Conservation (phyloP, 148 eudicot species). For the Diospyros kaki region DNA sequence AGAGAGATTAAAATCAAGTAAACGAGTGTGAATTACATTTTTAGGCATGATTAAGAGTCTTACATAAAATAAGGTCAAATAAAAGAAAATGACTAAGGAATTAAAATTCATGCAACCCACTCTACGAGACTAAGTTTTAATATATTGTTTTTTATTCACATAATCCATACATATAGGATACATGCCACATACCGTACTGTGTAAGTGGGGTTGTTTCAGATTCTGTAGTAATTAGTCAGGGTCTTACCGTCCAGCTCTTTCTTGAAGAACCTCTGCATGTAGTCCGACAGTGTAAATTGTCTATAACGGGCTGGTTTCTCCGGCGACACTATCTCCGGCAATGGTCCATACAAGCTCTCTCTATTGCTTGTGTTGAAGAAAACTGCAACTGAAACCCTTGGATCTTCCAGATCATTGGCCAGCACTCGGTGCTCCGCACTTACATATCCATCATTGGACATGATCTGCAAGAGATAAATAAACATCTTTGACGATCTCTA, state of each 20-base stretch:
- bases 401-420: conserved; percentile 36
- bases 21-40: too few species aligned
- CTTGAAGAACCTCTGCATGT: conserved; percentile 40
- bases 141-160: too few species aligned
- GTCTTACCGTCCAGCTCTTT: conserved; percentile 55
- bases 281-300: conserved; percentile 35
- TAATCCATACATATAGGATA: too few species aligned
- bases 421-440: conserved; percentile 65
- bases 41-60: too few species aligned
- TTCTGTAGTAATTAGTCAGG: conserved; percentile 33
- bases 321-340: conserved; percentile 46
- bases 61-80: too few species aligned
- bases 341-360: conserved; percentile 49
- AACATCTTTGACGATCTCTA: too few species aligned
- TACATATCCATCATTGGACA: conserved; percentile 55
- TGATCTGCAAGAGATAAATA: conserved; percentile 36
- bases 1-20: too few species aligned
- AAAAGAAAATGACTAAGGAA: too few species aligned
- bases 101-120: too few species aligned
- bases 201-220: background rate
- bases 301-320: conserved; percentile 51
- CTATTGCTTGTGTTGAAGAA: conserved; percentile 49
- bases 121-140: too few species aligned
- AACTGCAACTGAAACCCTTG: conserved; percentile 51
- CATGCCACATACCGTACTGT: too few species aligned